Evolutionary conservation across 208 protist species (phyloP).

Genomic region (Trypanosoma congolense): DNA sequence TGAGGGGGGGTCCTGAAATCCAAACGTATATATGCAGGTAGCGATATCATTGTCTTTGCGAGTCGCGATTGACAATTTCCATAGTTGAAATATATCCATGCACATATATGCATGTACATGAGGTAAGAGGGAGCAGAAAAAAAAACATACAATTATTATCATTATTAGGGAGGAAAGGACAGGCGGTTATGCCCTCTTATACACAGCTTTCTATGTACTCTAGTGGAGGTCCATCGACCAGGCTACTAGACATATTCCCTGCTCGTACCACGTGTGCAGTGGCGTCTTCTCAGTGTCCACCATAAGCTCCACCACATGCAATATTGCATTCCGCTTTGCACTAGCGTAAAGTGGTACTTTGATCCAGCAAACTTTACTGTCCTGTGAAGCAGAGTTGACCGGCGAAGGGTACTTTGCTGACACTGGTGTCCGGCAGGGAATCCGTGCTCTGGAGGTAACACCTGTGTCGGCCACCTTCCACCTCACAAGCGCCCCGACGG

Average conservation of each 20-base stretch:
- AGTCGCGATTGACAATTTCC: no score
- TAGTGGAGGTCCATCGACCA: conserved; percentile 40
- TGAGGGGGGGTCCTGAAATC: no score
- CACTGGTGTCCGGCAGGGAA: background rate
- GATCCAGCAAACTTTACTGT: conserved; percentile 15
- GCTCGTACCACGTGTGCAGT: conserved; percentile 73
- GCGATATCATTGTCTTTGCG: no score
- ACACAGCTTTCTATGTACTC: background rate
- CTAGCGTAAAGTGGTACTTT: conserved; percentile 87
- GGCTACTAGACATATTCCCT: conserved; percentile 74
- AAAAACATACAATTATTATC: no score
- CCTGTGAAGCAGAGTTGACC: conserved; percentile 26
- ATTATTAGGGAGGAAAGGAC: no score
- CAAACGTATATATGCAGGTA: no score
- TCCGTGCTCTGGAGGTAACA: background rate
- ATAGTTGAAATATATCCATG: no score
- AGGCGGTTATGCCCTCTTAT: no score
- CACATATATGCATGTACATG: no score
- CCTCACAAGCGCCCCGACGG: conserved; percentile 35
- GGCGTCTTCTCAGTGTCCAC: conserved; percentile 15
- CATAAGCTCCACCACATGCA: conserved; percentile 72
- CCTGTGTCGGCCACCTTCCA: conserved; percentile 20
- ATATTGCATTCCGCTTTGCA: conserved; percentile 45
- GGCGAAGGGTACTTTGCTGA: conserved; percentile 24
- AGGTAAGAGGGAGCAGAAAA: no score